phyloP scores from a whole-genome alignment of 768 basidiomycete species.

The Leucocoprinus sp. region DNA sequence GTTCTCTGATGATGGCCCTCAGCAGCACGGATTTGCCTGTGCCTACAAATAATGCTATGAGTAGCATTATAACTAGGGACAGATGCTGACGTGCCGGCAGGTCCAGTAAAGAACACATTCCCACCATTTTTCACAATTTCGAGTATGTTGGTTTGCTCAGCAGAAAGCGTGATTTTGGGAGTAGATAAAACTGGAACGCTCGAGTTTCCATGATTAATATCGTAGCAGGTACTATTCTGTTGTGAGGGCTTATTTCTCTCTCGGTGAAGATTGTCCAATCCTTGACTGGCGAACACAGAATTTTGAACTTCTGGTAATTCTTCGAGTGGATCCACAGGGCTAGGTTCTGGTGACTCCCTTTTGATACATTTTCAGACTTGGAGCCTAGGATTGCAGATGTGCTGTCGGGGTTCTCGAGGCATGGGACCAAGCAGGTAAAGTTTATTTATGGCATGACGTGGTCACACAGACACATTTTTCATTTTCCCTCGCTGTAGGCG shows the following conservation, averaged over 20 bases:
- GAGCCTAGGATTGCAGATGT: neutral
- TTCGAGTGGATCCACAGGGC: too few species aligned
- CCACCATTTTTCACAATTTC: conserved; percentile 40
- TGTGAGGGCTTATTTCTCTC: too few species aligned
- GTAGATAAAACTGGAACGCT: neutral
- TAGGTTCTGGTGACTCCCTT: too few species aligned
- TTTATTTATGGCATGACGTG: neutral
- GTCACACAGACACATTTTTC: too few species aligned
- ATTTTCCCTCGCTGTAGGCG: too few species aligned
- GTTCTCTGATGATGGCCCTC: conserved; percentile 47
- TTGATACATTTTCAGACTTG: too few species aligned
- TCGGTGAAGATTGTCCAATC: too few species aligned
- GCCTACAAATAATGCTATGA: conserved; percentile 22
- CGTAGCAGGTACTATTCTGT: too few species aligned
- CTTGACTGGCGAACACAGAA: too few species aligned
- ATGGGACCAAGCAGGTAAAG: neutral
- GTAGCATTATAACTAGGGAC: neutral
- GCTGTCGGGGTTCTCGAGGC: neutral
- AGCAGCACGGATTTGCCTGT: conserved; percentile 71
- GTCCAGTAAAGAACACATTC: conserved; percentile 70
- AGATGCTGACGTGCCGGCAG: conserved; percentile 41
- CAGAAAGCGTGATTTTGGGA: conserved; percentile 20
- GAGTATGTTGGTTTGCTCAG: conserved; percentile 35
- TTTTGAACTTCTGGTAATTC: too few species aligned
- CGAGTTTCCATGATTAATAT: neutral